Conservation (phyloP, 768 basidiomycete species). For the Porpolomopsis calyptriformis region DNA sequence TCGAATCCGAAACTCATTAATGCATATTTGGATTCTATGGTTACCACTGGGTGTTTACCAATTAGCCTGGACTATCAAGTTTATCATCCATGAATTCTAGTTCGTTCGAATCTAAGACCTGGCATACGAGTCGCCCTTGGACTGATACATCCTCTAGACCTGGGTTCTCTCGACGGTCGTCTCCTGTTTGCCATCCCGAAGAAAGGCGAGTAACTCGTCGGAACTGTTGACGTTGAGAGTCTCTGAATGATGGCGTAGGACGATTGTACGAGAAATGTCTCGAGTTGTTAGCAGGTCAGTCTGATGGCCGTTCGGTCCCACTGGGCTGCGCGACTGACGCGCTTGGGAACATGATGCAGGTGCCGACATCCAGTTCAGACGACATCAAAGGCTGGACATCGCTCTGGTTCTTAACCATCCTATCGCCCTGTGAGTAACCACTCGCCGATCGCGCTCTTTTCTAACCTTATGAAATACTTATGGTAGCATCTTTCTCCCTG, state of each 20-base stretch:
- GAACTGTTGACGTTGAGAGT: too few species aligned
- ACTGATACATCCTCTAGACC: too few species aligned
- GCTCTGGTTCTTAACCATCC: slow-evolving; percentile 89
- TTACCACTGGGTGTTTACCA: too few species aligned
- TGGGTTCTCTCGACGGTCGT: slow-evolving; percentile 75
- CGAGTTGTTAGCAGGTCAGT: slow-evolving; percentile 68
- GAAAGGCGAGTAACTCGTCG: slow-evolving; percentile 62
- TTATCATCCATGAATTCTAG: too few species aligned
- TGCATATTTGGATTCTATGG: too few species aligned
- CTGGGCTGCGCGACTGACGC: too few species aligned
- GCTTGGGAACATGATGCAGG: too few species aligned
- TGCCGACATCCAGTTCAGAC: slow-evolving; percentile 90
- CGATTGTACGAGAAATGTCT: slow-evolving; percentile 87
- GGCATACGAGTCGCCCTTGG: too few species aligned
- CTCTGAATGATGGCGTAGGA: slow-evolving; percentile 33
- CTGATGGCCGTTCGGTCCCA: too few species aligned
- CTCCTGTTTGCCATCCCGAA: slow-evolving; percentile 94
- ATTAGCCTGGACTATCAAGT: too few species aligned
- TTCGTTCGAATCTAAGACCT: too few species aligned
- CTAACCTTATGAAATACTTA: slow-evolving; percentile 1
- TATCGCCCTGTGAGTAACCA: slow-evolving; percentile 79
- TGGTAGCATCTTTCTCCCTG: slow-evolving; percentile 87
- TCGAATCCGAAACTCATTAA: too few species aligned
- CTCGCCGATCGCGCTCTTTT: not conserved
- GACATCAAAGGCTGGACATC: slow-evolving; percentile 82